phyloP scores from a whole-genome alignment of 2,329 filamentous ascomycete genomes.

The Chrysosporium keratinophilum region DNA sequence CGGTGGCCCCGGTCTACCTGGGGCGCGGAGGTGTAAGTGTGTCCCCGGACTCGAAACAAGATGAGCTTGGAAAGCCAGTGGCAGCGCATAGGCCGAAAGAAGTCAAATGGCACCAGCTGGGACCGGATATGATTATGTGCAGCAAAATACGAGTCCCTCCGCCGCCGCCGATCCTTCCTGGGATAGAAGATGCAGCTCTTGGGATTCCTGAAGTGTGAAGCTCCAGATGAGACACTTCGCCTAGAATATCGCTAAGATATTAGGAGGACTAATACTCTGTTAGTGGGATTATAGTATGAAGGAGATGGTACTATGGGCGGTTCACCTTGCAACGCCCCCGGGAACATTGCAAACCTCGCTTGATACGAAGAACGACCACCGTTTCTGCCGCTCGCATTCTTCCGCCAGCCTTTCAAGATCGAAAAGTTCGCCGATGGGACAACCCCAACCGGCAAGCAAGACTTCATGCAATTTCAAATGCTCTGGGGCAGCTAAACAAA shows the following conservation, averaged over 20 bases:
- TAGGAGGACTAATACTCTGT: constrained; percentile 13
- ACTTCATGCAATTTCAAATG: constrained; percentile 35
- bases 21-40: constrained; percentile 72
- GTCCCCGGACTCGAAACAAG: constrained; percentile 51
- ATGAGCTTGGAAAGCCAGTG: constrained; percentile 42
- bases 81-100: constrained; percentile 56
- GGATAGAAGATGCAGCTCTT: constrained; percentile 17
- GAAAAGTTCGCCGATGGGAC: constrained; percentile 41
- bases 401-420: constrained; percentile 37
- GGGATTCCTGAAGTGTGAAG: constrained; percentile 5
- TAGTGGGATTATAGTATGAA: background rate
- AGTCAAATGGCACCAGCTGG: constrained; percentile 66
- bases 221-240: background rate
- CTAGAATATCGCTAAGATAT: constrained; percentile 17
- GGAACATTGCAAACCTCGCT: constrained; percentile 42
- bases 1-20: constrained; percentile 83
- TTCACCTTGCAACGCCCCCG: constrained; percentile 30
- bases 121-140: constrained; percentile 73
- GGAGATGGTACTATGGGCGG: background rate
- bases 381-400: constrained; percentile 28
- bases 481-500: constrained; percentile 8
- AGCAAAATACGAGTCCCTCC: constrained; percentile 44
- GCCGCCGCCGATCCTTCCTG: constrained; percentile 14
- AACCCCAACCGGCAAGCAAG: constrained; percentile 43
- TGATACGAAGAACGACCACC: constrained; percentile 44